A percentile compares a stretch with the other conserved stretches of the same genome.
phyloP scores from a whole-genome alignment of 1,284 basidiomycete genomes.

The Puccinia sorghi region DNA sequence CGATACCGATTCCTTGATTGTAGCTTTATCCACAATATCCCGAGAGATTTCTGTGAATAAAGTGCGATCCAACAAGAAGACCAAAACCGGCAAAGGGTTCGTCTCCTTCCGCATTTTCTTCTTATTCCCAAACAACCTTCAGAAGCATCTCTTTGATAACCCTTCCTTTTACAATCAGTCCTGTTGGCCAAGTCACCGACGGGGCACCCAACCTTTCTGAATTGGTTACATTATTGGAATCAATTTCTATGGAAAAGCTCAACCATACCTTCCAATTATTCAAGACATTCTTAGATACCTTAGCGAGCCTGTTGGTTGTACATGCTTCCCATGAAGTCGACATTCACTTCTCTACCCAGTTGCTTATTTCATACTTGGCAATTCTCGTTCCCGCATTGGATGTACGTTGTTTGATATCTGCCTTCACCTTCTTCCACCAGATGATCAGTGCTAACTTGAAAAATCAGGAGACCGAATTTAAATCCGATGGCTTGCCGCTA shows the following conservation, averaged over 20 bases:
- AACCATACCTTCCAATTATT: conserved; percentile 41
- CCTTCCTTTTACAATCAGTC: not conserved
- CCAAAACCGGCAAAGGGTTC: conserved; percentile 41
- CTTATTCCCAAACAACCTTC: not conserved
- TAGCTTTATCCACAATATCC: conserved; percentile 23
- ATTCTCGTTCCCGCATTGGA: conserved; percentile 26
- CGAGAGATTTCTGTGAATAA: conserved; percentile 28
- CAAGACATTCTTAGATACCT: conserved; percentile 23
- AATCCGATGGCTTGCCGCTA: conserved; percentile 30
- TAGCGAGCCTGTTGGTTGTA: conserved; percentile 16
- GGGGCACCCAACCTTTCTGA: conserved; percentile 26
- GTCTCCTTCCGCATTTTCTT: not conserved
- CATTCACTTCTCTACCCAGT: conserved; percentile 44
- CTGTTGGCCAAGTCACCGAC: conserved; percentile 8
- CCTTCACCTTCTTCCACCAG: not conserved
- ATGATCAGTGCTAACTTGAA: not conserved
- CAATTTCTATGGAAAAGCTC: conserved; percentile 40
- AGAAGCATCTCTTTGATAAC: not conserved
- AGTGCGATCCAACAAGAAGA: conserved; percentile 18
- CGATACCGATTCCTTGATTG: conserved; percentile 11
- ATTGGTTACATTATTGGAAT: conserved; percentile 27
- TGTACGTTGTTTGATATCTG: conserved; percentile 16
- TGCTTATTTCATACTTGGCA: conserved; percentile 34
- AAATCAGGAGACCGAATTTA: conserved; percentile 32
- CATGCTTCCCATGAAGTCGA: conserved; percentile 34